Conservation (phyloP, 345 rosid species). For the Eucalyptus leucophloia region DNA sequence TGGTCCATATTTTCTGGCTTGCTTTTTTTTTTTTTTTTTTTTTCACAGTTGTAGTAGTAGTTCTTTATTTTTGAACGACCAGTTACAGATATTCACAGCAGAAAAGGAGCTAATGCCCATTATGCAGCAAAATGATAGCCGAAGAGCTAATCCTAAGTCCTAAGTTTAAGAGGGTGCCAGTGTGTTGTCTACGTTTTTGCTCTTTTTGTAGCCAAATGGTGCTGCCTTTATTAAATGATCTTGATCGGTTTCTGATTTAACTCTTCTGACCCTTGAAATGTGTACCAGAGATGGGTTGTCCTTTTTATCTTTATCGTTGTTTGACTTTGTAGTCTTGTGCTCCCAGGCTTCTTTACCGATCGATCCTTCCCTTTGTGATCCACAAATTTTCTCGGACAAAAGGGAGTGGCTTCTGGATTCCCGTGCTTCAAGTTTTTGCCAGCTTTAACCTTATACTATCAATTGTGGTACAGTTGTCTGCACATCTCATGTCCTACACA, state of each 20-base stretch:
- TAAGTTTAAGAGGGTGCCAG: not conserved
- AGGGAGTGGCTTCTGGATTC: conserved; percentile 88
- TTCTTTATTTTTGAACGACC: not conserved
- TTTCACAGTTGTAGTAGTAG: not conserved
- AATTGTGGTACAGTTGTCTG: conserved; percentile 30
- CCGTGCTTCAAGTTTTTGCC: conserved; percentile 63
- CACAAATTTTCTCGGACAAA: conserved; percentile 60
- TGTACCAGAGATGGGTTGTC: not conserved
- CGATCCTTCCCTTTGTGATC: conserved; percentile 41
- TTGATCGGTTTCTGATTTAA: not conserved
- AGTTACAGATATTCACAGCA: not conserved
- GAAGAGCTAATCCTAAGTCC: not conserved
- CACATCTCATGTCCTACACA: not conserved
- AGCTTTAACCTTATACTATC: conserved; percentile 65
- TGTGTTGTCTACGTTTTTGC: not conserved
- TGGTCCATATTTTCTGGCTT: not conserved
- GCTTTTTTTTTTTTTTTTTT: not conserved
- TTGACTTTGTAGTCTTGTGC: not conserved
- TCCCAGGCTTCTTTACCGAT: conserved; percentile 53
- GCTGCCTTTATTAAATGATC: not conserved
- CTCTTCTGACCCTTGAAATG: not conserved
- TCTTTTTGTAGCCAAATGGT: not conserved
- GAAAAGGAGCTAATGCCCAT: not conserved
- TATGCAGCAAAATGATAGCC: not conserved
- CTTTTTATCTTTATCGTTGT: not conserved